Base-by-base conservation (phyloP, 768 basidiomycete genomes). In the Hygrophoropsis aurantiaca region DNA sequence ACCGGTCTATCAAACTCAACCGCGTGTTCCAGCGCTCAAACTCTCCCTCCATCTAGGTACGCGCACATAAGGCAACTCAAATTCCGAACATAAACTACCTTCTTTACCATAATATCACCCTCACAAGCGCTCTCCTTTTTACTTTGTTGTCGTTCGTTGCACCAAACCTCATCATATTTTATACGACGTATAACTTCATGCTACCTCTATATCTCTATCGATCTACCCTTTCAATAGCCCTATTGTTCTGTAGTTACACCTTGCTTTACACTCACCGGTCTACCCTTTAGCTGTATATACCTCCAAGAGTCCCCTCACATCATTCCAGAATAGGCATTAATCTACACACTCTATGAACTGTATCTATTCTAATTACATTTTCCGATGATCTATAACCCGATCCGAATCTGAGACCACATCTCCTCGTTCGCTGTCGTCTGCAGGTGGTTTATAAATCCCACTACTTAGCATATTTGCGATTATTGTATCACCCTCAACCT, bases 401-500 rank as follows among this genome's bases (percentile, higher is more conserved):
- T n/a, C 9, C 7, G 36, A 21, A 38, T 38, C 36, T 16, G 20
- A 7, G 7, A 38, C 7, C n/a, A n/a, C n/a, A n/a, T n/a, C n/a
- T 38, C 26, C 25, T 32, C 45, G 45, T 40, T 68, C 61, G 46
- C 75, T 70, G 41, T 71, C 68, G 16, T 72, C 64, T 16, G 74
- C 69, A 1, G 69, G 69, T n/a, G 80, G 80, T 38, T 73, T 71
- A 30, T 77, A 71, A 49, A 85, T 68, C 16, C 85, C 86, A 59
- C 79, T 85, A 26, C 64, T 59, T 15, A 87, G 63, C 75, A 89
- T 74, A 39, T 69, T 54, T 48, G 62, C 58, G 6, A 86, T 55
- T 25, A 71, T 56, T n/a, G 73, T 66, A 53, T 87, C 79, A 20
- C 66, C 53, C 16, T 35, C 49, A 19, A 72, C 73, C 33, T 59